phyloP scores from a whole-genome alignment of 2,329 filamentous ascomycete species.

The Claviceps maximensis region DNA sequence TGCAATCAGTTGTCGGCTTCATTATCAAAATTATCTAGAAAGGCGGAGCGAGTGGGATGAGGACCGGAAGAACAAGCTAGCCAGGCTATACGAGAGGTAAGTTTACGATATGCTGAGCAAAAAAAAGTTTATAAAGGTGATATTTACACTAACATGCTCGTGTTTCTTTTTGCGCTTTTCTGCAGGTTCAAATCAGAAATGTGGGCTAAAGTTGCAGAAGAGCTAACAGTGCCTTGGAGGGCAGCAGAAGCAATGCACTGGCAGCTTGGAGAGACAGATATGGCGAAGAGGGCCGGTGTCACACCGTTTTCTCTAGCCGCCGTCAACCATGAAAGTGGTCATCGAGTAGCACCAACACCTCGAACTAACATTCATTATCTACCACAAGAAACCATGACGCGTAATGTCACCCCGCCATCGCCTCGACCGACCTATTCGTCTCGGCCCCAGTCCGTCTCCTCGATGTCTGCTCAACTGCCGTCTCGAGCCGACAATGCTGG shows the following conservation, averaged over 20 bases:
- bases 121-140: neutral
- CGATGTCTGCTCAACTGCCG: slow-evolving; percentile 22
- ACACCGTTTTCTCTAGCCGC: slow-evolving; percentile 65
- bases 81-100: slow-evolving; percentile 87
- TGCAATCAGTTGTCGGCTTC: slow-evolving; percentile 83
- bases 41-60: slow-evolving; percentile 91
- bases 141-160: neutral
- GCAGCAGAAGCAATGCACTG: slow-evolving; percentile 97
- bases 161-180: neutral
- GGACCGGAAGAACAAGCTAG: slow-evolving; percentile 93
- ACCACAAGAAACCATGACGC: slow-evolving; percentile 32
- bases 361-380: slow-evolving; percentile 29
- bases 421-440: slow-evolving; percentile 26
- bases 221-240: slow-evolving; percentile 90
- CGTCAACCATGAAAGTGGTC: slow-evolving; percentile 33
- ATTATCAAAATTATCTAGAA: slow-evolving; percentile 96
- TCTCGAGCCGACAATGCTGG: slow-evolving; percentile 8
- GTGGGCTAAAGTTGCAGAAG: slow-evolving; percentile 92
- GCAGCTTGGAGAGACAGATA: slow-evolving; percentile 86
- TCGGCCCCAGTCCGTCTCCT: slow-evolving; percentile 20
- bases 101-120: slow-evolving; percentile 14
- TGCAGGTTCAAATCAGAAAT: slow-evolving; percentile 89
- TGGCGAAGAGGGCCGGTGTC: slow-evolving; percentile 83
- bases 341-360: slow-evolving; percentile 25
- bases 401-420: slow-evolving; percentile 29